Percentiles rank a stretch among this genome's conserved stretches.
phyloP scores from a whole-genome alignment of 192 early-diverging fungal species.

The Podila verticillata region DNA sequence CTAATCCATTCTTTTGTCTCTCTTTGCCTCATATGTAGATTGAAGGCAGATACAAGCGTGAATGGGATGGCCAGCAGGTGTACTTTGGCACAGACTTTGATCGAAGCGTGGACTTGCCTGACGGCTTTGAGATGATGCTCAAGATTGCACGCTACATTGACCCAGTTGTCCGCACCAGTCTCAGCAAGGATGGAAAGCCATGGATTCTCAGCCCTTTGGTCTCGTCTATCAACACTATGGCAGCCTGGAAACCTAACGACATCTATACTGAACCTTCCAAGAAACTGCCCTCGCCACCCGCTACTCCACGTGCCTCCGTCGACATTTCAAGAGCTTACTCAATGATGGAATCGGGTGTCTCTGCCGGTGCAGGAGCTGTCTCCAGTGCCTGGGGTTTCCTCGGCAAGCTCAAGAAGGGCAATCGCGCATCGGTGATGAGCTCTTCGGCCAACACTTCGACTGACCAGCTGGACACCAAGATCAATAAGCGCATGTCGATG shows the following conservation, averaged over 20 bases:
- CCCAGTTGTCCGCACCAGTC: conserved; percentile 30
- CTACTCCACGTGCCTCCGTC: conserved; percentile 37
- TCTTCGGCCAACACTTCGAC: conserved; percentile 12
- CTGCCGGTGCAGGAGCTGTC: conserved; percentile 16
- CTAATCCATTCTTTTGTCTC: too few species aligned
- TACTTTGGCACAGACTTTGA: conserved; percentile 54
- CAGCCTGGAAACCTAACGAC: conserved; percentile 39
- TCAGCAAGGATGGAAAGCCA: conserved; percentile 35
- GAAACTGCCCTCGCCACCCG: conserved; percentile 35
- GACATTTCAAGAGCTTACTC: conserved; percentile 34
- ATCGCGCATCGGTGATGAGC: conserved; percentile 32
- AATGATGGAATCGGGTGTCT: conserved; percentile 21
- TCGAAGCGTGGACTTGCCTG: conserved; percentile 25
- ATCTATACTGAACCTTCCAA: neutral
- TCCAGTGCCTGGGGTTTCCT: conserved; percentile 50
- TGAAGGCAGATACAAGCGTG: conserved; percentile 46
- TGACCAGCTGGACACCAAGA: conserved; percentile 30
- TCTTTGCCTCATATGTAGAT: conserved; percentile 8
- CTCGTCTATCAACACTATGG: conserved; percentile 49
- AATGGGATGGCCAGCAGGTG: conserved; percentile 36
- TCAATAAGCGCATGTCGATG: neutral
- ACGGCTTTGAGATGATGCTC: conserved; percentile 38
- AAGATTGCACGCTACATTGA: conserved; percentile 48
- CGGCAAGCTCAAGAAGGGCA: conserved; percentile 43
- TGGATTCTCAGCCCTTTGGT: conserved; percentile 49